Percentiles rank a stretch among this genome's conserved stretches.
These are phyloP conservation scores for Ganoderma resinaceum DNA, from an alignment of 1,284 basidiomycete genomes.

Conservation along the genomic window DNA sequence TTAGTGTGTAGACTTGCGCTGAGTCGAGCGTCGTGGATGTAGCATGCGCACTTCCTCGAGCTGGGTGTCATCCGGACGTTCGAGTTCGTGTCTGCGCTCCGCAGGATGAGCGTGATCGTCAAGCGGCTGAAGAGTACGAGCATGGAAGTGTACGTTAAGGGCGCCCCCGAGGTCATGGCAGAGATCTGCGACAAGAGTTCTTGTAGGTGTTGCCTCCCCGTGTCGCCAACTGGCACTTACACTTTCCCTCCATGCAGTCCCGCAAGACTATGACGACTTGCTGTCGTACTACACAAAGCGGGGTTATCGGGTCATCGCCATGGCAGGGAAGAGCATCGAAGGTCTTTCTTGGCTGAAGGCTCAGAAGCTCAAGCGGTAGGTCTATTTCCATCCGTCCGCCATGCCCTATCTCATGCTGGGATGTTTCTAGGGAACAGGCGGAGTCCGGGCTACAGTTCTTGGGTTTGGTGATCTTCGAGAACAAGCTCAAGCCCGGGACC, in stretches of 20 bases:
- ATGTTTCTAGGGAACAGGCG: conserved; percentile 82
- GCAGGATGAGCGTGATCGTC: conserved; percentile 98
- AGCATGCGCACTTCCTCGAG: conserved; percentile 96
- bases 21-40: conserved; percentile 12
- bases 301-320: conserved; percentile 98
- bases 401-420: not conserved
- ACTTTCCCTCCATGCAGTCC: conserved; percentile 62
- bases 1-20: not conserved
- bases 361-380: conserved; percentile 92
- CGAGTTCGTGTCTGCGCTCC: conserved; percentile 93
- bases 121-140: conserved; percentile 92
- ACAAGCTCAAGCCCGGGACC: conserved; percentile 96
- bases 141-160: conserved; percentile 99
- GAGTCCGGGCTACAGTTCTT: conserved; percentile 93
- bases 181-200: conserved; percentile 93
- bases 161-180: conserved; percentile 96
- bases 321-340: conserved; percentile 96
- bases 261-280: conserved; percentile 96
- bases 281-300: conserved; percentile 97
- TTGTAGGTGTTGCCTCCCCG: conserved; percentile 58
- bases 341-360: conserved; percentile 97
- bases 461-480: conserved; percentile 98
- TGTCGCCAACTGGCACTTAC: not conserved
- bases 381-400: not conserved
- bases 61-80: conserved; percentile 96